These are phyloP conservation scores for Mariannaea elegans DNA, from an alignment of 2,329 filamentous ascomycete genomes.

Conservation along the genomic window DNA sequence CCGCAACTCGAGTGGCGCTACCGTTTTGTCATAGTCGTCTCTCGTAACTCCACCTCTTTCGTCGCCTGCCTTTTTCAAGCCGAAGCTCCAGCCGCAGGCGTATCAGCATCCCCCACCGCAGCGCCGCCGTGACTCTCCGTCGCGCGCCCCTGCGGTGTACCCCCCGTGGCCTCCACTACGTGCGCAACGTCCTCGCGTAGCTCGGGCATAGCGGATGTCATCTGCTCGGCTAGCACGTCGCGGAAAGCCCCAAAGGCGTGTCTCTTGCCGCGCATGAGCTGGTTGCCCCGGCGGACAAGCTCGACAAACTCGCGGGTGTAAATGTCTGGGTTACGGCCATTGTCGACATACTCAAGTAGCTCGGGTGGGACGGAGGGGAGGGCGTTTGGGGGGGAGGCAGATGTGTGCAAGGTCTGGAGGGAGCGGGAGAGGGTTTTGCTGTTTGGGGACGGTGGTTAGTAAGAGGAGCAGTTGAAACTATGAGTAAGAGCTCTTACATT, in stretches of 20 bases:
- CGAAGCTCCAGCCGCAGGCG: constrained; percentile 11
- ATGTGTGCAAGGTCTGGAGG: constrained; percentile 50
- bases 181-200: constrained; percentile 60
- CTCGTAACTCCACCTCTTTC: too few species aligned
- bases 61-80: not conserved
- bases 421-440: constrained; percentile 52
- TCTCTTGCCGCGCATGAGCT: constrained; percentile 72
- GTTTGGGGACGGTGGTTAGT: not conserved
- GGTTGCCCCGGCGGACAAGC: constrained; percentile 71
- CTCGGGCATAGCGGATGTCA: constrained; percentile 67
- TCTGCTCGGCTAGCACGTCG: constrained; percentile 68
- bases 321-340: constrained; percentile 77
- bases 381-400: constrained; percentile 50
- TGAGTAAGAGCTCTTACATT: constrained; percentile 48
- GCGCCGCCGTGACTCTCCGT: constrained; percentile 23
- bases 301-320: constrained; percentile 80
- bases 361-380: constrained; percentile 68
- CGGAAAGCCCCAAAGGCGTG: constrained; percentile 68
- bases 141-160: constrained; percentile 27
- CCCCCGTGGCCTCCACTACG: constrained; percentile 59
- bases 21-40: not conserved
- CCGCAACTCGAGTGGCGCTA: constrained; percentile 12
- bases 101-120: not conserved
- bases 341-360: constrained; percentile 74
- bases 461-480: not conserved